Percentiles rank a stretch among this genome's conserved stretches.
Conservation (phyloP, 768 basidiomycete species). For the Serendipita vermifera region DNA sequence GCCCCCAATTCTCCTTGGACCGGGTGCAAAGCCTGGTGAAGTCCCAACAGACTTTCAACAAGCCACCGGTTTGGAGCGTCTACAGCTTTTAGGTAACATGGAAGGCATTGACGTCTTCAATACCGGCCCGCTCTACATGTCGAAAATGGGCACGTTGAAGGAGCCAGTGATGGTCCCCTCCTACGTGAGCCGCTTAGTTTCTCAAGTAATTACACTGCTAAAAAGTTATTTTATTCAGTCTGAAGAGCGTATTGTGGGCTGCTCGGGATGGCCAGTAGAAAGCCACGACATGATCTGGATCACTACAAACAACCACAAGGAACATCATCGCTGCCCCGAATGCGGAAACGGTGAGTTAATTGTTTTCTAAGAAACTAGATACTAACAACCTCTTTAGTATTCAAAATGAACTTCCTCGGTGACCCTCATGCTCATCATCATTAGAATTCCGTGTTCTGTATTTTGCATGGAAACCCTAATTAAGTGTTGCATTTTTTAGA, state of each 20-base stretch:
- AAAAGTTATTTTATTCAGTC: constrained; percentile 35
- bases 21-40: constrained; percentile 49
- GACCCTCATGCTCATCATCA: background rate
- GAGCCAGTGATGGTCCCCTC: constrained; percentile 82
- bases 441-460: too few species aligned
- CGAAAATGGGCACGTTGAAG: constrained; percentile 72
- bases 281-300: constrained; percentile 92
- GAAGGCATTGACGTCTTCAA: constrained; percentile 88
- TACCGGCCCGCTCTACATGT: constrained; percentile 67
- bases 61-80: constrained; percentile 91
- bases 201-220: background rate
- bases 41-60: constrained; percentile 80
- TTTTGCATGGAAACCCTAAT: too few species aligned
- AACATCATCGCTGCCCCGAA: constrained; percentile 69
- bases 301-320: constrained; percentile 46
- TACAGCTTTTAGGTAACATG: constrained; percentile 80
- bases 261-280: constrained; percentile 89
- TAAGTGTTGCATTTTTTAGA: too few species aligned
- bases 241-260: constrained; percentile 74
- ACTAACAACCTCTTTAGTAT: background rate
- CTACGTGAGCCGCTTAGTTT: constrained; percentile 43
- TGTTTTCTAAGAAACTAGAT: background rate
- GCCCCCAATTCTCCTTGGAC: constrained; percentile 53
- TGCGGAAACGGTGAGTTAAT: constrained; percentile 72
- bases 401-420: constrained; percentile 7